phyloP scores from a whole-genome alignment of 78 protist species.

The Anaeramoeba ignava region DNA sequence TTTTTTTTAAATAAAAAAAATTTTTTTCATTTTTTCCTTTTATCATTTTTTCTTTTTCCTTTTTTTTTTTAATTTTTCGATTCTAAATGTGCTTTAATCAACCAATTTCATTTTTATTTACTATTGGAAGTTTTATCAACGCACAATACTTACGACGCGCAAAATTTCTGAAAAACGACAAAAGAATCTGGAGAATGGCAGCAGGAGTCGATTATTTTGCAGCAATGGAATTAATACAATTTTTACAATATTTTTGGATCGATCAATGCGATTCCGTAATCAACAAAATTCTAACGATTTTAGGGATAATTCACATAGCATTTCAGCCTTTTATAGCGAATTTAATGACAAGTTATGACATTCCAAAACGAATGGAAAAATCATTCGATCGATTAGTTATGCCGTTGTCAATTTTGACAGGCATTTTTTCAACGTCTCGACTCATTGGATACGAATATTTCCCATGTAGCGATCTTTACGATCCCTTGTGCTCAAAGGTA shows the following conservation, averaged over 20 bases:
- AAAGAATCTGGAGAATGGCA: neutral
- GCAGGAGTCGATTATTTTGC: neutral
- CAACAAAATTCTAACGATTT: neutral
- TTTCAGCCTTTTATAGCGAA: neutral
- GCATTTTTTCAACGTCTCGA: neutral
- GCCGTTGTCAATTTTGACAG: neutral
- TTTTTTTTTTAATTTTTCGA: too few species aligned
- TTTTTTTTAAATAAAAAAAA: too few species aligned
- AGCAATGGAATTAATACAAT: neutral
- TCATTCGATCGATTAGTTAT: neutral
- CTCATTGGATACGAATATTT: neutral
- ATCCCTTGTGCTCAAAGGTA: neutral
- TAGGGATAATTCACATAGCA: neutral
- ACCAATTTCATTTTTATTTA: neutral
- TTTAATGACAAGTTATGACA: neutral
- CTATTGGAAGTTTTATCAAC: neutral
- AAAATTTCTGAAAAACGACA: neutral
- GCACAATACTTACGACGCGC: neutral
- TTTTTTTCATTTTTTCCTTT: too few species aligned
- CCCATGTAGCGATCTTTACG: neutral
- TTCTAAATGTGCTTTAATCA: neutral
- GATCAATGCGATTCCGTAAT: neutral
- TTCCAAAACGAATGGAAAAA: neutral
- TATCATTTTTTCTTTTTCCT: too few species aligned
- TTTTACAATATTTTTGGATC: neutral